phyloP scores from a whole-genome alignment of 2,329 filamentous ascomycete species.

The Microsporum audouinii region DNA sequence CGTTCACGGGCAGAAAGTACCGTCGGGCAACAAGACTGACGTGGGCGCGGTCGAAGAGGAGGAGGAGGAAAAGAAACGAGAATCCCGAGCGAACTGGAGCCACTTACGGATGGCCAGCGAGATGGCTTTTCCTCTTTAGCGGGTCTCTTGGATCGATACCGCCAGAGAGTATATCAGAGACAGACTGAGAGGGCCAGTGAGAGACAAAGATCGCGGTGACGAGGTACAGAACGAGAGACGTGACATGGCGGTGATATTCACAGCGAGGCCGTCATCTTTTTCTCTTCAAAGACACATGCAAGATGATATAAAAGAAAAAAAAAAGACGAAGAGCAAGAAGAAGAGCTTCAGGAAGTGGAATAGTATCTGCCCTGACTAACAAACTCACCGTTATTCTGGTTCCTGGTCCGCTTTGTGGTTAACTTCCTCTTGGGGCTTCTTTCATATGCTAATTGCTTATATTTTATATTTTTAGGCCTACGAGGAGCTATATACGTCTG shows the following conservation, averaged over 20 bases:
- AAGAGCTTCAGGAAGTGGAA: background rate
- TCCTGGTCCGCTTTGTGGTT: background rate
- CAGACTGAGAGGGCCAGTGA: background rate
- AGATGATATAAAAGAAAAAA: background rate
- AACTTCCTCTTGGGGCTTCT: background rate
- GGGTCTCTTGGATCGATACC: background rate
- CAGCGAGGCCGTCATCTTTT: background rate
- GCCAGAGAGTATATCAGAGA: background rate
- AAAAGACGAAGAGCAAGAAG: background rate
- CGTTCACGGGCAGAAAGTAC: background rate
- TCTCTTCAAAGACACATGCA: background rate
- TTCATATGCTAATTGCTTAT: background rate
- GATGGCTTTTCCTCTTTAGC: background rate
- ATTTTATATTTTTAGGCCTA: background rate
- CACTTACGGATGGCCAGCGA: background rate
- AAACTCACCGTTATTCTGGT: constrained; percentile 1
- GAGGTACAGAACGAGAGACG: background rate
- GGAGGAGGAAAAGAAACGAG: constrained; percentile 12
- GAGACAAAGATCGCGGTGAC: background rate
- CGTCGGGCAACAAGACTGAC: constrained; percentile 7
- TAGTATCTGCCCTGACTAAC: background rate
- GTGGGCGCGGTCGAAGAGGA: constrained; percentile 8
- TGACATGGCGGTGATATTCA: constrained; percentile 1
- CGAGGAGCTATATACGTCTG: background rate
- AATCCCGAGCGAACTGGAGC: background rate